Evolutionary conservation across 129 eudicot species (phyloP).

Genomic region (Tagetes erecta): DNA sequence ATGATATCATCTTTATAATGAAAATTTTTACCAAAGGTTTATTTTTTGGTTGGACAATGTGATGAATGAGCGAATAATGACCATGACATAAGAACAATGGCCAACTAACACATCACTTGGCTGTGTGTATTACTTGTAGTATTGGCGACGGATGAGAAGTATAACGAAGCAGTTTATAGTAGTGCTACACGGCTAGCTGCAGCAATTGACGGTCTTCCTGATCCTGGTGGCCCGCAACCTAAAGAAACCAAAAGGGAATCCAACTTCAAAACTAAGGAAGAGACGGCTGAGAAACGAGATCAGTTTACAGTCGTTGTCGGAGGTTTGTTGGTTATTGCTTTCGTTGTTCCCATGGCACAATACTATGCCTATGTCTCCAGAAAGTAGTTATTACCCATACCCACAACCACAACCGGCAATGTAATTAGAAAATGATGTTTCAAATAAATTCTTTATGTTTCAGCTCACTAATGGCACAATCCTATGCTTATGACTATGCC

Average conservation of each 20-base stretch:
- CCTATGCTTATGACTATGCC: background rate
- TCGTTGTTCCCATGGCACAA: slow-evolving; percentile 95
- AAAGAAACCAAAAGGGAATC: slow-evolving; percentile 95
- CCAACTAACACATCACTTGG: background rate
- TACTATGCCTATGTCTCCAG: slow-evolving; percentile 2
- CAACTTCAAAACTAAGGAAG: slow-evolving; percentile 94
- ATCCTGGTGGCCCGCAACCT: slow-evolving; percentile 84
- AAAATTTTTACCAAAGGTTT: background rate
- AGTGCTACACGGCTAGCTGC: slow-evolving; percentile 83
- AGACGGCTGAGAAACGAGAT: slow-evolving; percentile 93
- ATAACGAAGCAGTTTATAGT: slow-evolving; percentile 83
- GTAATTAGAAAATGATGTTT: too few relatives aligned
- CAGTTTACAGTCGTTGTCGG: slow-evolving; percentile 95
- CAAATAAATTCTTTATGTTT: too few relatives aligned
- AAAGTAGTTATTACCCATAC: background rate
- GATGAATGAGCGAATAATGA: background rate
- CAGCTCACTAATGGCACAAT: slow-evolving; percentile 47
- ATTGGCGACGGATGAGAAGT: slow-evolving; percentile 94
- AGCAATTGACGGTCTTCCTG: slow-evolving; percentile 95
- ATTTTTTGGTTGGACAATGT: background rate
- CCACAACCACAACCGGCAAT: too few relatives aligned
- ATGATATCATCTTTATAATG: background rate
- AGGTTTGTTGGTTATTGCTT: slow-evolving; percentile 94
- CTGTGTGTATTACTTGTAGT: slow-evolving; percentile 45
- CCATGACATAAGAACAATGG: background rate